Conservation (phyloP, 768 basidiomycete species). For the Pisolithus sp. region DNA sequence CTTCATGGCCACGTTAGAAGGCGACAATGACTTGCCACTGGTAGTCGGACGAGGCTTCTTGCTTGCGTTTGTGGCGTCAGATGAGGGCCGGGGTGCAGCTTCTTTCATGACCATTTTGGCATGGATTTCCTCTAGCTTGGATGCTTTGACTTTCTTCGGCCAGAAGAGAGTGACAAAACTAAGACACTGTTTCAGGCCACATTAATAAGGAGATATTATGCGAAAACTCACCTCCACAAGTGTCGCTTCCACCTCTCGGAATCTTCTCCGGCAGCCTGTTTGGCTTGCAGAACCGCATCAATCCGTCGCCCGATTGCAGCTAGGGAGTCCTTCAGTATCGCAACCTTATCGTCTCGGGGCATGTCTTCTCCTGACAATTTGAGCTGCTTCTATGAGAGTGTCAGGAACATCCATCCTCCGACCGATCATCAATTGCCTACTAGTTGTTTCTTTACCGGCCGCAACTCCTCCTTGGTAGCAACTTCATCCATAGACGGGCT, state of each 20-base stretch:
- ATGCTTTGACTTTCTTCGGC: slow-evolving; percentile 95
- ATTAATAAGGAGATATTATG: neutral
- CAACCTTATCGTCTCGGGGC: slow-evolving; percentile 93
- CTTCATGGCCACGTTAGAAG: slow-evolving; percentile 39
- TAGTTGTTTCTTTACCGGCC: slow-evolving; percentile 95
- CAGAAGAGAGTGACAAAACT: slow-evolving; percentile 96
- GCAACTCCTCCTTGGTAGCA: slow-evolving; percentile 87
- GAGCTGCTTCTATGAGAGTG: slow-evolving; percentile 73
- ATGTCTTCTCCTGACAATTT: slow-evolving; percentile 91
- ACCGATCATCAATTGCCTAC: slow-evolving; percentile 39
- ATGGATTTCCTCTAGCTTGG: slow-evolving; percentile 90
- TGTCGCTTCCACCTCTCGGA: slow-evolving; percentile 85
- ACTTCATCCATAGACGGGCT: slow-evolving; percentile 95
- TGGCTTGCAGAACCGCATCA: slow-evolving; percentile 70
- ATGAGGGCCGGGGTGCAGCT: slow-evolving; percentile 52
- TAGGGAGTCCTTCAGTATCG: slow-evolving; percentile 91
- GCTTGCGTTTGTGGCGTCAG: slow-evolving; percentile 37
- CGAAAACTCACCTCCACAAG: slow-evolving; percentile 83
- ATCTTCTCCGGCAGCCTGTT: slow-evolving; percentile 76
- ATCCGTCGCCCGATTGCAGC: slow-evolving; percentile 91
- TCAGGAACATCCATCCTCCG: slow-evolving; percentile 1
- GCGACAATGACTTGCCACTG: slow-evolving; percentile 39
- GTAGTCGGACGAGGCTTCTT: slow-evolving; percentile 58
- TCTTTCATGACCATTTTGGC: slow-evolving; percentile 94
- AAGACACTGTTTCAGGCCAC: slow-evolving; percentile 4